Base-by-base conservation (phyloP, 1,139 yeast species). In the Nadsonia starkeyi-henricii region DNA sequence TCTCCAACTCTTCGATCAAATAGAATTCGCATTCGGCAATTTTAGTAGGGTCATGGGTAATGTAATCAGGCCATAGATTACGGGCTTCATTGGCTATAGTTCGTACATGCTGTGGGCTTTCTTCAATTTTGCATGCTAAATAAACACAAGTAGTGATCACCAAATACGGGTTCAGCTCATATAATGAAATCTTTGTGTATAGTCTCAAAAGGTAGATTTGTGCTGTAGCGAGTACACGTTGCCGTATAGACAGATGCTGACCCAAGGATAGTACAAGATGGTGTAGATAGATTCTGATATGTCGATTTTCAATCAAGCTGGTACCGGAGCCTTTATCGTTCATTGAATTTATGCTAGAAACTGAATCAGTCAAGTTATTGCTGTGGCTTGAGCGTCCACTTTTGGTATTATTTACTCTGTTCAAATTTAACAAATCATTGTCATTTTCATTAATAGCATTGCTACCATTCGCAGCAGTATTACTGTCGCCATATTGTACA, bases 11-110 rank as follows among this genome's bases (percentile, higher is more conserved):
- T 60, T 88, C 96, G 41, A 91, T 81, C 47, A 91, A 64, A 61
- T 91, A 91, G 62, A 91, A 91, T 66, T 91, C 98, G 66, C 93
- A 85, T 61, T 91, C 98, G 0, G 97, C 96, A n/a, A 91, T 72
- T 59, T 85, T 85, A 41, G 95, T 82, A 20, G 89, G 78, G 62
- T 91, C 98, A 50, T 85, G 88, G 0, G 96, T 94, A 36, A 91
- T 81, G 60, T 80, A 86, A 59, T 89, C 96, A 0, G 97, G 96
- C 97, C 98, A 91, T 46, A 86, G 66, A 44, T 82, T 82, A 47
- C 96, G 70, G 2, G 97, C 94, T 60, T 91, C 97, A 28, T 80
- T 73, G 20, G 85, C 77, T 15, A 91, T 74, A 1, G 89, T 77
- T 50, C 96, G 70, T 9, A 91, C 88, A 61, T 91, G 96, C 61